Evolutionary conservation across 306 rosid species (phyloP).

Genomic region (Malus fusca): DNA sequence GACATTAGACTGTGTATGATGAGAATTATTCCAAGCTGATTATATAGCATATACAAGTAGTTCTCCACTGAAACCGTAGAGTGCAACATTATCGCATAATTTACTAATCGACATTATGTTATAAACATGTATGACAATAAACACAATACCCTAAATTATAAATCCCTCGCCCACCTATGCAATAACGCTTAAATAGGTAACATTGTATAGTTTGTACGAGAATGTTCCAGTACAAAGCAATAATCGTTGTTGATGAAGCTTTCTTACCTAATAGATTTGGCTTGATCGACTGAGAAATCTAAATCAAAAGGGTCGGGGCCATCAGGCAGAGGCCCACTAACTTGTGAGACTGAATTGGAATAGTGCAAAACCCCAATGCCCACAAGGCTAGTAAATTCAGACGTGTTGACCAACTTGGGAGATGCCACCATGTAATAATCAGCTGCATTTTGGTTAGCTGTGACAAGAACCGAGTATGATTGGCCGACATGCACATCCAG

Average conservation of each 20-base stretch:
- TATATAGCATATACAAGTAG: not conserved
- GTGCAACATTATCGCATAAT: not conserved
- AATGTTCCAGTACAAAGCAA: too few species aligned
- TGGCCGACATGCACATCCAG: slow-evolving; percentile 89
- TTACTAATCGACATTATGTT: too few species aligned
- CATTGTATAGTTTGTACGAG: too few species aligned
- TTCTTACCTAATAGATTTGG: slow-evolving; percentile 58
- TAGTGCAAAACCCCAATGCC: slow-evolving; percentile 59
- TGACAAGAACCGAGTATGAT: slow-evolving; percentile 76
- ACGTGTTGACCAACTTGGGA: slow-evolving; percentile 40
- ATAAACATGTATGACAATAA: too few species aligned
- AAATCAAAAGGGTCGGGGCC: slow-evolving; percentile 67
- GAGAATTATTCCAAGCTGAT: not conserved
- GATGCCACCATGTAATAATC: slow-evolving; percentile 71
- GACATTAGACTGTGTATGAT: not conserved
- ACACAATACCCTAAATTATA: too few species aligned
- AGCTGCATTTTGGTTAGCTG: slow-evolving; percentile 52
- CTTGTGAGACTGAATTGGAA: slow-evolving; percentile 37
- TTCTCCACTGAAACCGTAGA: not conserved
- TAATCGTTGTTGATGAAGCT: not conserved
- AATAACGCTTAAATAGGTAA: too few species aligned
- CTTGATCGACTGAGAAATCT: slow-evolving; percentile 53
- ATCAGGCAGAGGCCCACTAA: slow-evolving; percentile 42
- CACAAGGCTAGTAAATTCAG: slow-evolving; percentile 19
- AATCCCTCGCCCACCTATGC: too few species aligned